These are phyloP conservation scores for Kuraishia piskuri DNA, from an alignment of 805 yeast species.

Conservation along the genomic window DNA sequence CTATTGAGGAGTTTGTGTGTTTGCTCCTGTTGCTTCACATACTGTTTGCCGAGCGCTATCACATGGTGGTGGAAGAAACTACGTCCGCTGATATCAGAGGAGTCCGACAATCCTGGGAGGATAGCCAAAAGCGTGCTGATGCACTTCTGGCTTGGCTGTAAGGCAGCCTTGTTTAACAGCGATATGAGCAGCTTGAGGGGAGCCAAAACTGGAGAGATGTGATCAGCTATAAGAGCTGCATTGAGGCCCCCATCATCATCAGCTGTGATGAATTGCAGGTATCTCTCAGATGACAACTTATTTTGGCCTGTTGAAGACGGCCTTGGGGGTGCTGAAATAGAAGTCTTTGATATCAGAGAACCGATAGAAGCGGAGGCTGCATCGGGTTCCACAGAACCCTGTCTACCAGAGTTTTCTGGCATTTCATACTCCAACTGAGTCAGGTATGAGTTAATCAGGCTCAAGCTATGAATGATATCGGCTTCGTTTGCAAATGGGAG, in stretches of 20 bases:
- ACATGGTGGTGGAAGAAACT: conserved; percentile 82
- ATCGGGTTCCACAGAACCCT: conserved; percentile 3
- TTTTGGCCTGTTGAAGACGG: background rate
- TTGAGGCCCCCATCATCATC: conserved; percentile 30
- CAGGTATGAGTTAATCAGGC: conserved; percentile 41
- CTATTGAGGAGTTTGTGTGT: conserved; percentile 4
- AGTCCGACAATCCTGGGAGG: conserved; percentile 48
- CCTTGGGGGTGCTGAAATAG: background rate
- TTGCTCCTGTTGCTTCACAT: conserved; percentile 21
- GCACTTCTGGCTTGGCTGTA: conserved; percentile 44
- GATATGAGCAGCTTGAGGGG: conserved; percentile 51
- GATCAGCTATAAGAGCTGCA: conserved; percentile 31
- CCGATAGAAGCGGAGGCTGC: background rate
- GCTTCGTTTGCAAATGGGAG: conserved; percentile 70
- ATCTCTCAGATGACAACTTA: conserved; percentile 10
- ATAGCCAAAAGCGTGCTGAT: conserved; percentile 46
- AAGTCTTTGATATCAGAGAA: background rate
- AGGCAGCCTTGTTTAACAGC: conserved; percentile 56
- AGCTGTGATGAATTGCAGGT: conserved; percentile 13
- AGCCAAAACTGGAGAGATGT: conserved; percentile 36
- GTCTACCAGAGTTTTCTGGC: conserved; percentile 7
- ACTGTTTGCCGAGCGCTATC: conserved; percentile 66
- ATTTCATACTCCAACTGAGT: conserved; percentile 40
- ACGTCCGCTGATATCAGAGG: conserved; percentile 69
- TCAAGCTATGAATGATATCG: conserved; percentile 47